Evolutionary conservation across 164 flowering plant species (phyloP).

Genomic region (Dillenia turbinata): DNA sequence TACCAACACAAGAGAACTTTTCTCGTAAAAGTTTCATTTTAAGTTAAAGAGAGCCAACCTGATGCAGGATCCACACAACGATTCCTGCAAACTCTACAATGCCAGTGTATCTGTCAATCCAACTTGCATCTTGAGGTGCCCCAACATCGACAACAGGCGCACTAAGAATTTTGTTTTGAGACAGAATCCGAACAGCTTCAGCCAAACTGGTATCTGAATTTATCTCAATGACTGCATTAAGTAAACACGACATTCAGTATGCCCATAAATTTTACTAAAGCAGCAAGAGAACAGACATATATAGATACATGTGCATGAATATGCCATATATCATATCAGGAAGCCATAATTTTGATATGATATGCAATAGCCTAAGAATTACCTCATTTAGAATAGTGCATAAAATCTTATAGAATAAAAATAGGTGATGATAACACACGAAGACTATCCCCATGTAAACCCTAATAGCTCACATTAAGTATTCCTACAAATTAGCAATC

Average conservation of each 20-base stretch:
- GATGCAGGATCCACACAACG: slow-evolving; percentile 94
- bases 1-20: too few species aligned
- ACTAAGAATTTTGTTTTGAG: slow-evolving; percentile 70
- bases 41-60: slow-evolving; percentile 40
- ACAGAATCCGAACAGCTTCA: slow-evolving; percentile 76
- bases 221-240: slow-evolving; percentile 67
- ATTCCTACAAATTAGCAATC: too few species aligned
- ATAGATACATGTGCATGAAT: too few species aligned
- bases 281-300: too few species aligned
- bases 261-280: not conserved
- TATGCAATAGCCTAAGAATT: too few species aligned
- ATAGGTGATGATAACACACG: too few species aligned
- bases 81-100: slow-evolving; percentile 94
- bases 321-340: too few species aligned
- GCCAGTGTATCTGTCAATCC: slow-evolving; percentile 96
- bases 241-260: slow-evolving; percentile 2
- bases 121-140: slow-evolving; percentile 88
- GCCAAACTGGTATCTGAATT: slow-evolving; percentile 75
- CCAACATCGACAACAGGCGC: slow-evolving; percentile 89
- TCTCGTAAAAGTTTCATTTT: not conserved
- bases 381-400: too few species aligned
- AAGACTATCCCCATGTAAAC: too few species aligned
- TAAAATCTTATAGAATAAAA: too few species aligned
- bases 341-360: too few species aligned
- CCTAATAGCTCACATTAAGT: too few species aligned